These are phyloP conservation scores for Saturnispora saitoi DNA, from an alignment of 805 yeast genomes.

Conservation along the genomic window DNA sequence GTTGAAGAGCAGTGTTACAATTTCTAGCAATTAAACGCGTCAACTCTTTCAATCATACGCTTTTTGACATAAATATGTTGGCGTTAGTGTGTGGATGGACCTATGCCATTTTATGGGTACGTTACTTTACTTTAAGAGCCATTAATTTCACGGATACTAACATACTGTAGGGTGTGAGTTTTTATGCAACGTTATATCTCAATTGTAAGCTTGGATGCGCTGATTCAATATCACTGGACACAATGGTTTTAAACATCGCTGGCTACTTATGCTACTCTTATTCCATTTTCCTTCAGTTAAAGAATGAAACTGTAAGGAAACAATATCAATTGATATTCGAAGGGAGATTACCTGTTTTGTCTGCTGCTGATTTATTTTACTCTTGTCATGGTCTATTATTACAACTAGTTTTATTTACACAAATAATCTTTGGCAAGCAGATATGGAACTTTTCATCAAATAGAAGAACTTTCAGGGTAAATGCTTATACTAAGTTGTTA, in stretches of 20 bases:
- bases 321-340: constrained; percentile 27
- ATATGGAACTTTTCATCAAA: constrained; percentile 29
- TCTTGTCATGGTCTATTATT: constrained; percentile 39
- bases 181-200: constrained; percentile 40
- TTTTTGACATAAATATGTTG: background rate
- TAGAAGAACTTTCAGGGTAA: constrained; percentile 21
- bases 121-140: constrained; percentile 3
- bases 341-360: constrained; percentile 33
- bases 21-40: constrained; percentile 5
- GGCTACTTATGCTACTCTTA: constrained; percentile 39
- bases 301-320: constrained; percentile 25
- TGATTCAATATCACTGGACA: constrained; percentile 44
- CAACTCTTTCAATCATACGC: background rate
- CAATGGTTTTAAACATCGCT: constrained; percentile 34
- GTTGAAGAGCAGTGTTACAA: too few relatives aligned
- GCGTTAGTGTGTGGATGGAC: constrained; percentile 19
- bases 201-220: constrained; percentile 34
- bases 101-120: constrained; percentile 25
- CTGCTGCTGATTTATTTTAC: constrained; percentile 38
- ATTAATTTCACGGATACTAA: background rate
- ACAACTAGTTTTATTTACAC: constrained; percentile 32
- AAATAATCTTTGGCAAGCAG: constrained; percentile 29
- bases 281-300: constrained; percentile 37
- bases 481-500: constrained; percentile 16
- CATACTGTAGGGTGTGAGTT: constrained; percentile 33